phyloP scores from a whole-genome alignment of 345 rosid genomes.

The Eucalyptus tenuipes region DNA sequence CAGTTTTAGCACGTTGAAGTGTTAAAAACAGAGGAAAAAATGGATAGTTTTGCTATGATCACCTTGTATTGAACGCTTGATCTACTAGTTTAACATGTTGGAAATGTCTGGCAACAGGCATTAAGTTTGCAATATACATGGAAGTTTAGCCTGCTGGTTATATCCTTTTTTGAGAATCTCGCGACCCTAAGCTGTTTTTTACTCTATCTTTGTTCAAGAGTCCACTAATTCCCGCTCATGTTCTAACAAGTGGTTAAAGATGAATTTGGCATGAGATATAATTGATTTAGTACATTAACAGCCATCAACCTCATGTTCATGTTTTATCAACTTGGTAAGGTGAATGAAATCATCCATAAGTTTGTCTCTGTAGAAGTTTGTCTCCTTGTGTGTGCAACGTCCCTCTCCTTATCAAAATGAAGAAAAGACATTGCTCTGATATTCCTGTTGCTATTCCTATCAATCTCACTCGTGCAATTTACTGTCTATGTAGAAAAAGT shows the following conservation, averaged over 20 bases:
- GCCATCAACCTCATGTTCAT: not conserved
- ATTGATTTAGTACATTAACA: not conserved
- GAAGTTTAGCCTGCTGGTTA: not conserved
- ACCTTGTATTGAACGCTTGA: not conserved
- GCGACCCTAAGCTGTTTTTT: not conserved
- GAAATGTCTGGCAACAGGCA: not conserved
- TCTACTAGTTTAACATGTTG: not conserved
- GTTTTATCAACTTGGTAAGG: not conserved
- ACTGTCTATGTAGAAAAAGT: conserved; percentile 44
- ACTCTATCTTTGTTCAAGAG: not conserved
- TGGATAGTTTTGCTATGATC: not conserved
- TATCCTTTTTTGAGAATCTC: not conserved
- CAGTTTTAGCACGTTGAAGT: not conserved
- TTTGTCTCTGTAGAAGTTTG: not conserved
- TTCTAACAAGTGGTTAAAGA: not conserved
- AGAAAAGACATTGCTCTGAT: not conserved
- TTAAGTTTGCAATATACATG: not conserved
- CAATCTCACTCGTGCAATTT: not conserved
- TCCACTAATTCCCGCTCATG: not conserved
- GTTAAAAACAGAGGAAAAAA: not conserved
- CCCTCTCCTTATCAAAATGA: not conserved
- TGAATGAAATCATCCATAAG: not conserved
- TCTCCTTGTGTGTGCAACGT: not conserved
- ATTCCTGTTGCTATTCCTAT: not conserved
- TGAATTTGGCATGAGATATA: not conserved